Conservation (phyloP, 1,284 basidiomycete species). For the Ceratobasidium sp. region DNA sequence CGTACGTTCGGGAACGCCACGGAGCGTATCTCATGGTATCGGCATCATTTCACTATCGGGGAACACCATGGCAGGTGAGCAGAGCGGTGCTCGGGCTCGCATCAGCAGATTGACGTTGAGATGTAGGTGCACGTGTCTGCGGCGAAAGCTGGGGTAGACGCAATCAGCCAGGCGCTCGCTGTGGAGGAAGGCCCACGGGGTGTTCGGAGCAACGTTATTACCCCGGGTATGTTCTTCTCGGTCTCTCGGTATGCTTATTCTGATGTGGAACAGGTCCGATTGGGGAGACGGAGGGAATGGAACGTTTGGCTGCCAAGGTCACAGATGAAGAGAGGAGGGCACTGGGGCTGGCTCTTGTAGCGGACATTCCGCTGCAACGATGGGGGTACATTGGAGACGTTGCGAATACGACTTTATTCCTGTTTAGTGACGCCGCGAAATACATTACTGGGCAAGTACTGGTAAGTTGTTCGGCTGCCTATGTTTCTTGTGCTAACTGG, state of each 20-base stretch:
- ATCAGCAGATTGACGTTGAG: not conserved
- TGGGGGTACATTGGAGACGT: constrained; percentile 79
- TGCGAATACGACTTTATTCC: constrained; percentile 83
- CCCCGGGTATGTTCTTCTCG: constrained; percentile 69
- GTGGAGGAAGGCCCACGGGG: constrained; percentile 95
- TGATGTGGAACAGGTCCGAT: constrained; percentile 66
- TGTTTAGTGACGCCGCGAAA: constrained; percentile 89
- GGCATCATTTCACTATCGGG: constrained; percentile 90
- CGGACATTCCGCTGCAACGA: constrained; percentile 70
- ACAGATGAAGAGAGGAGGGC: constrained; percentile 51
- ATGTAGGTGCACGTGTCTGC: constrained; percentile 89
- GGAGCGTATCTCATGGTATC: constrained; percentile 94
- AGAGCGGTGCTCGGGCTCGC: not conserved
- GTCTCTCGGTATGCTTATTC: not conserved
- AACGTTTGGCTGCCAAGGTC: constrained; percentile 70
- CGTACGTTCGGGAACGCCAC: constrained; percentile 74
- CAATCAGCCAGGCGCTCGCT: constrained; percentile 84
- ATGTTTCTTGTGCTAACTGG: not conserved
- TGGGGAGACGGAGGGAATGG: constrained; percentile 85
- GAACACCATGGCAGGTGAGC: constrained; percentile 56
- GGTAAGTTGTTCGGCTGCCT: constrained; percentile 51
- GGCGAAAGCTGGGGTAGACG: constrained; percentile 95
- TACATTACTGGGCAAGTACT: constrained; percentile 84
- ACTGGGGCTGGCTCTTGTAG: constrained; percentile 43
- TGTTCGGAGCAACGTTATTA: constrained; percentile 93